Percentiles rank a stretch among this genome's conserved stretches.
phyloP scores from a whole-genome alignment of 805 yeast species.

The Saccharomycopsis fodiens region DNA sequence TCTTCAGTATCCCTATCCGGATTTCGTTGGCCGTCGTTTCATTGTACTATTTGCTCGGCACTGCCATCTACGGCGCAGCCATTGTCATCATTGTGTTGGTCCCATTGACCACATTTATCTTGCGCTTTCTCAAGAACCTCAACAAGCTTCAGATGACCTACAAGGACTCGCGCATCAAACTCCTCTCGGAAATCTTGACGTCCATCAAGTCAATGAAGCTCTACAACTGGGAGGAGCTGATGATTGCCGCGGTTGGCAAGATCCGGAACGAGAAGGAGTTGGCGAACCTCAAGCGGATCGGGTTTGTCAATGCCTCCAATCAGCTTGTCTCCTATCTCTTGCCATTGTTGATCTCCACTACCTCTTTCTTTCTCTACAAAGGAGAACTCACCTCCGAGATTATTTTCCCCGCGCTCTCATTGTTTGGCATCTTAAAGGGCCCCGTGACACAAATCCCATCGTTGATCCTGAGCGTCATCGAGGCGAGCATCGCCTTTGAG shows the following conservation, averaged over 20 bases:
- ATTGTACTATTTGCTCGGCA: slow-evolving; percentile 47
- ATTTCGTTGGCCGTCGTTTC: slow-evolving; percentile 45
- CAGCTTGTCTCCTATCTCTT: slow-evolving; percentile 55
- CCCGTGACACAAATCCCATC: slow-evolving; percentile 55
- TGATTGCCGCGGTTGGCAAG: slow-evolving; percentile 42
- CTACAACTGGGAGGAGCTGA: slow-evolving; percentile 63
- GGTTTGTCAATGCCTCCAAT: slow-evolving; percentile 37
- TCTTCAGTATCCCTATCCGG: slow-evolving; percentile 55
- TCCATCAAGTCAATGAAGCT: slow-evolving; percentile 57
- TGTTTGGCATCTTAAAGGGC: slow-evolving; percentile 48
- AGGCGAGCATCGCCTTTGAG: slow-evolving; percentile 48
- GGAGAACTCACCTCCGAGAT: slow-evolving; percentile 40
- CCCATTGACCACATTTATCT: slow-evolving; percentile 46
- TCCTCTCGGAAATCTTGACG: slow-evolving; percentile 50
- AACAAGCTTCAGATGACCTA: slow-evolving; percentile 51
- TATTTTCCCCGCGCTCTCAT: slow-evolving; percentile 59
- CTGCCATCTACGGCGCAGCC: slow-evolving; percentile 45
- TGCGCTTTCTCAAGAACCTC: slow-evolving; percentile 38
- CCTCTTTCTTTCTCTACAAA: slow-evolving; percentile 50
- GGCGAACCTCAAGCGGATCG: slow-evolving; percentile 41
- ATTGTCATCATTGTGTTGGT: slow-evolving; percentile 45
- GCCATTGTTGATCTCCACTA: slow-evolving; percentile 55
- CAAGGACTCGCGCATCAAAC: slow-evolving; percentile 53
- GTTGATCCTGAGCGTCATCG: slow-evolving; percentile 47
- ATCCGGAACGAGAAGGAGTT: slow-evolving; percentile 55